phyloP scores from a whole-genome alignment of 164 flowering plant genomes.

The Chimonanthus praecox region DNA sequence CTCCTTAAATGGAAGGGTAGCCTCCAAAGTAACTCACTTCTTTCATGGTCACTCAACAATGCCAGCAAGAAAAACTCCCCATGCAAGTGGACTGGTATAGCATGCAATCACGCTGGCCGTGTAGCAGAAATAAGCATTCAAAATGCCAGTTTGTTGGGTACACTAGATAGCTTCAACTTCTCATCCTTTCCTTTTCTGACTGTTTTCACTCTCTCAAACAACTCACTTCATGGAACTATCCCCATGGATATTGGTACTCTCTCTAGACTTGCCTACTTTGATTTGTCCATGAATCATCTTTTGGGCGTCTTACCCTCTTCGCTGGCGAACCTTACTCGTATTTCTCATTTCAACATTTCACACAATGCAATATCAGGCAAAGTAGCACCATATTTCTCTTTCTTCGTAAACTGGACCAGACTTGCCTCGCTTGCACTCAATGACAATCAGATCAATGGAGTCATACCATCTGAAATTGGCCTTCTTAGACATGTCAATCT shows the following conservation, averaged over 20 bases:
- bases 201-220: slow-evolving; percentile 1
- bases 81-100: neutral
- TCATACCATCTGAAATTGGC: slow-evolving; percentile 15
- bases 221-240: slow-evolving; percentile 2
- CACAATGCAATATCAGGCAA: slow-evolving; percentile 9
- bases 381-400: slow-evolving; percentile 13
- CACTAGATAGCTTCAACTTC: neutral
- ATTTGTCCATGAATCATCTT: neutral
- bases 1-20: slow-evolving; percentile 1
- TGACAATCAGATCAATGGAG: slow-evolving; percentile 12
- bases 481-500: neutral
- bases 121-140: neutral
- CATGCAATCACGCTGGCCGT: neutral
- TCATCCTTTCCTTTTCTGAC: neutral
- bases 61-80: neutral
- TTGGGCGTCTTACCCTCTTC: neutral
- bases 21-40: neutral
- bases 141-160: neutral
- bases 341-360: neutral
- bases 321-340: neutral
- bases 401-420: neutral
- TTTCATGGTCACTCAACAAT: neutral
- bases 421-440: slow-evolving; percentile 1
- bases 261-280: neutral
- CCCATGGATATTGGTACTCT: slow-evolving; percentile 1